These are phyloP conservation scores for Amniculicola lignicola DNA, from an alignment of 495 filamentous ascomycete species.

Conservation along the genomic window DNA sequence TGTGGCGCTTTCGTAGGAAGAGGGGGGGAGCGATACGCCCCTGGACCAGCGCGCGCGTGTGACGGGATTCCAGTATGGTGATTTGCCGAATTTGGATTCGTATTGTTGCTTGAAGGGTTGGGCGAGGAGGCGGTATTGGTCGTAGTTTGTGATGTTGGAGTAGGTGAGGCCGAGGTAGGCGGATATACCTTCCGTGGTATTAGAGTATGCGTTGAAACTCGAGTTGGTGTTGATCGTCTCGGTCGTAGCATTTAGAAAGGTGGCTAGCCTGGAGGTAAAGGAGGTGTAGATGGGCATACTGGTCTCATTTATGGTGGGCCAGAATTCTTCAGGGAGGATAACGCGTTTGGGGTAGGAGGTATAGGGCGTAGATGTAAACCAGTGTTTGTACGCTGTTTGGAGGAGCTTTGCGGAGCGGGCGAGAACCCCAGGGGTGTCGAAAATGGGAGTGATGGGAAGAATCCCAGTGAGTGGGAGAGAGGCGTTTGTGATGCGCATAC, in stretches of 20 bases:
- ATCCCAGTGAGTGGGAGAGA: not conserved
- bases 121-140: conserved; percentile 1
- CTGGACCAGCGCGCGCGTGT: not conserved
- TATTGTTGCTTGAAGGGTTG: not conserved
- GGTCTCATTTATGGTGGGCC: not conserved
- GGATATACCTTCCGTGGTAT: not conserved
- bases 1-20: not conserved
- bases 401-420: not conserved
- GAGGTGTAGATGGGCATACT: not conserved
- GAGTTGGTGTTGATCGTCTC: not conserved
- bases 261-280: not conserved
- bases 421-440: not conserved
- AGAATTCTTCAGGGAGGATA: conserved; percentile 2
- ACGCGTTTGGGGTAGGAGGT: not conserved
- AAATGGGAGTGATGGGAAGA: not conserved
- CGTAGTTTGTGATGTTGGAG: conserved; percentile 5
- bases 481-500: not conserved
- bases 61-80: conserved; percentile 4
- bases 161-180: not conserved
- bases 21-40: not conserved
- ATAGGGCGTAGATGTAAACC: not conserved
- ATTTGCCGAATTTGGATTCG: not conserved
- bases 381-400: not conserved
- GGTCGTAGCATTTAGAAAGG: not conserved
- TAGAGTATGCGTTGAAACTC: not conserved